Base-by-base conservation (phyloP, 2,329 filamentous ascomycete species). In the Chrysoporthe deuterocubensis region DNA sequence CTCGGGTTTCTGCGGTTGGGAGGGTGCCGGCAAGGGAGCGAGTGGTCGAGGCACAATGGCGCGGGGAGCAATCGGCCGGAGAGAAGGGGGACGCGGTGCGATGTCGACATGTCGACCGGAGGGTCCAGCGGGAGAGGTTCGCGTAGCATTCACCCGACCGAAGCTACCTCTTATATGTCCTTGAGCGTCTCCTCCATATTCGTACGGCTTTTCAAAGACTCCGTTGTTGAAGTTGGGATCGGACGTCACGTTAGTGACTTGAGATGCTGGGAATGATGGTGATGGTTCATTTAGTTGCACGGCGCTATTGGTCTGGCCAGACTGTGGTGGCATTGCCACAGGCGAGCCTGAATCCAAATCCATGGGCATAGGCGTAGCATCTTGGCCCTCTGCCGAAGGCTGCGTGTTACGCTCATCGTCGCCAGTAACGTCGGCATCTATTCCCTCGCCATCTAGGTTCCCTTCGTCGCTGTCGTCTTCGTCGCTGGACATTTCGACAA, bases 381-480 rank as follows among this genome's bases (percentile, higher is more conserved):
- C 50, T 13, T 34, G 50, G 50, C 21, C 2, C 26, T 1, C 3
- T 54, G 40, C 14, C 13, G n/a, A 7, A 37, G 50, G 32, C 37
- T 61, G 14, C 14, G 14, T 16, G 21, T 13, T 40, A 21, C 54
- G 57, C 21, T 63, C 13, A 4, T 63, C 40, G 14, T 57, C 54
- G 9, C 26, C 59, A 4, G 52, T 54, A 18, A 37, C 59, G 34
- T 56, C 56, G 4, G 56, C 52, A 9, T 56, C 67, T 13, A 54
- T 52, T 16, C 7, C n/a, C n/a, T 59, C 6, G 13, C 60, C 52
- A 13, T 40, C 64, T 11, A 64, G 18, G 0, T 42, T 16, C 26
- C 64, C 34, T n/a, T 65, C 52, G 34, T 64, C 64, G 11, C 37
- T 50, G 1, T 61, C 64, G 32, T 34, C 42, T 21, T 64, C 67